Evolutionary conservation across 192 early-diverging fungal species (phyloP).

Genomic region (Backusella parvicylindrica): DNA sequence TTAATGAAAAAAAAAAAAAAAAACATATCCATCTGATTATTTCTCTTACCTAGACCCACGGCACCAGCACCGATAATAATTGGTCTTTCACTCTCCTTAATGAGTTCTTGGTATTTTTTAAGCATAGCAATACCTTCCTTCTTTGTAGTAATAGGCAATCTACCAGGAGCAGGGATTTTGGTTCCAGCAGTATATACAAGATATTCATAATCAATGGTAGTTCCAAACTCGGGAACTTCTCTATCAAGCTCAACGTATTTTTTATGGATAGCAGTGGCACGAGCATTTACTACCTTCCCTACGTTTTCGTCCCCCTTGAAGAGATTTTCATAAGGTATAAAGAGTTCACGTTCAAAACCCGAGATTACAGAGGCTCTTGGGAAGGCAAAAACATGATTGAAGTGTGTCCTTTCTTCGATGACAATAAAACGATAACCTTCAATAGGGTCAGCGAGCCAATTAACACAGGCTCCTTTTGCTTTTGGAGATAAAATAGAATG

Average conservation of each 20-base stretch:
- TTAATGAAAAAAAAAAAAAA: not conserved
- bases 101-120: slow-evolving; percentile 49
- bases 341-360: slow-evolving; percentile 58
- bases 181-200: slow-evolving; percentile 52
- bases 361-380: slow-evolving; percentile 51
- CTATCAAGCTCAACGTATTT: slow-evolving; percentile 52
- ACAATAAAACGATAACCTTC: slow-evolving; percentile 50
- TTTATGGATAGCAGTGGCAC: slow-evolving; percentile 41
- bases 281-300: slow-evolving; percentile 48
- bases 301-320: slow-evolving; percentile 33
- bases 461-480: slow-evolving; percentile 31
- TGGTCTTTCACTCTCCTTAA: slow-evolving; percentile 53
- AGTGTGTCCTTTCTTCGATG: slow-evolving; percentile 55
- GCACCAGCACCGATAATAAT: slow-evolving; percentile 75
- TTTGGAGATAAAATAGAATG: not conserved
- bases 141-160: slow-evolving; percentile 43
- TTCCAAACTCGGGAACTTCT: slow-evolving; percentile 45
- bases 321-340: slow-evolving; percentile 50
- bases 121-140: slow-evolving; percentile 35
- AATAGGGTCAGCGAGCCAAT: slow-evolving; percentile 32
- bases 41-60: slow-evolving; percentile 51
- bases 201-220: slow-evolving; percentile 46
- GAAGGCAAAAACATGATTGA: slow-evolving; percentile 64
- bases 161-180: slow-evolving; percentile 47
- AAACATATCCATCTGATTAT: not conserved